Conservation (phyloP, 306 rosid species). For the Nissolia schottii region DNA sequence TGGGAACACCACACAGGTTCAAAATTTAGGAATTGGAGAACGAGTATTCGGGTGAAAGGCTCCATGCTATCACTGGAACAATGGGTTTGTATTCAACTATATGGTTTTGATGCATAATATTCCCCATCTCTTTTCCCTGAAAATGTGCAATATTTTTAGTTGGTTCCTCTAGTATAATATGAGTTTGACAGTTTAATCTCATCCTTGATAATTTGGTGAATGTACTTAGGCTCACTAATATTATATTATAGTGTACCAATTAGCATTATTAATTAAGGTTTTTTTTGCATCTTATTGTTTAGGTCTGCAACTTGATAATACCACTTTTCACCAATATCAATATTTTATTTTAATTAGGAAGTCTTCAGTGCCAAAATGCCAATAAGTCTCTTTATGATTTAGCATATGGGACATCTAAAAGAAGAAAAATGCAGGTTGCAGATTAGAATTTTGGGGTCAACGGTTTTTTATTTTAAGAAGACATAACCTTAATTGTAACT, state of each 20-base stretch:
- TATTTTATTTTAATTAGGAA: neutral
- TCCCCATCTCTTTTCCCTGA: neutral
- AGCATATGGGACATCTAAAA: neutral
- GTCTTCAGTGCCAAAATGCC: conserved; percentile 7
- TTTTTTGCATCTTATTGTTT: neutral
- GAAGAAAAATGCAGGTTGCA: conserved; percentile 1
- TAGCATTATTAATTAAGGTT: neutral
- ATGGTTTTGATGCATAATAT: conserved; percentile 11
- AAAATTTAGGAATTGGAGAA: conserved; percentile 87
- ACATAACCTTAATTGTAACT: neutral
- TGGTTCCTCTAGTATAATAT: neutral
- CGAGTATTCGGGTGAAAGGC: conserved; percentile 84
- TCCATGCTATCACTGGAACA: conserved; percentile 94
- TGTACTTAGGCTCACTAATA: neutral
- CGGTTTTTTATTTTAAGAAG: neutral
- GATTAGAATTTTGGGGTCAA: neutral
- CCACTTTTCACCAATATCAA: neutral
- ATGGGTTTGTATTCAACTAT: conserved; percentile 70
- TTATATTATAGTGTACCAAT: neutral
- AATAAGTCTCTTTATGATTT: neutral
- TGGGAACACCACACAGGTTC: conserved; percentile 98
- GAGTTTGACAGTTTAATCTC: neutral
- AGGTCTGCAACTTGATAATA: neutral
- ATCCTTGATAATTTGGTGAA: neutral
- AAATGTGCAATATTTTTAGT: neutral